Percentiles rank a stretch among this genome's conserved stretches.
Conservation (phyloP, 306 rosid genomes). For the Trifolium repens region DNA sequence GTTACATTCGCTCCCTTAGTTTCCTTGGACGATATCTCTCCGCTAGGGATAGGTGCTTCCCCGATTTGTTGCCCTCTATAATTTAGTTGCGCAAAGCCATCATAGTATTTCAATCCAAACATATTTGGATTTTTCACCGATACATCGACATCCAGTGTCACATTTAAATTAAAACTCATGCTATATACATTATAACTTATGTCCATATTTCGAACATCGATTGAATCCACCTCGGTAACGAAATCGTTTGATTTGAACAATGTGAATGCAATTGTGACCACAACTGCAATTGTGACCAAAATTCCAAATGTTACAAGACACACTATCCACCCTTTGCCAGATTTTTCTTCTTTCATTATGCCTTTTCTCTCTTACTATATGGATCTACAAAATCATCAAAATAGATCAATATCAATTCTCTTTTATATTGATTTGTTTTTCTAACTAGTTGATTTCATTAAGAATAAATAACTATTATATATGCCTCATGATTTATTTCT, state of each 20-base stretch:
- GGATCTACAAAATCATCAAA: conserved; percentile 36
- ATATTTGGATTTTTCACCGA: conserved; percentile 62
- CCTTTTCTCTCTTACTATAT: not conserved
- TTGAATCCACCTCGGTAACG: conserved; percentile 29
- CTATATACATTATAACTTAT: conserved; percentile 26
- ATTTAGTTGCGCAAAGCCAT: conserved; percentile 50
- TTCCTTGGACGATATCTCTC: conserved; percentile 42
- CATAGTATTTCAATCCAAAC: conserved; percentile 50
- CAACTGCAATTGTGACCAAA: not conserved
- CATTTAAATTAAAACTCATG: conserved; percentile 44
- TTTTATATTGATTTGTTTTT: not conserved
- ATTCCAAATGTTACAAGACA: conserved; percentile 36
- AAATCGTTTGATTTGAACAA: conserved; percentile 60
- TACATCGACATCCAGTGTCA: conserved; percentile 49
- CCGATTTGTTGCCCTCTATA: conserved; percentile 70
- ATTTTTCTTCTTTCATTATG: conserved; percentile 27
- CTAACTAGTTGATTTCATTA: not conserved
- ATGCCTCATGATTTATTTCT: not conserved
- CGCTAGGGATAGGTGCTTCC: conserved; percentile 53
- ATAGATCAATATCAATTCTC: not conserved
- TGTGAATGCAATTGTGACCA: conserved; percentile 38
- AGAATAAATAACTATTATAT: not conserved
- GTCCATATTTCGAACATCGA: conserved; percentile 45
- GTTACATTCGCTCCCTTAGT: conserved; percentile 49
- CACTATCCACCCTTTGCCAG: conserved; percentile 28